A percentile compares a stretch with the other conserved stretches of the same genome.
phyloP scores from a whole-genome alignment of 768 basidiomycete genomes.

The Suillus americanus region DNA sequence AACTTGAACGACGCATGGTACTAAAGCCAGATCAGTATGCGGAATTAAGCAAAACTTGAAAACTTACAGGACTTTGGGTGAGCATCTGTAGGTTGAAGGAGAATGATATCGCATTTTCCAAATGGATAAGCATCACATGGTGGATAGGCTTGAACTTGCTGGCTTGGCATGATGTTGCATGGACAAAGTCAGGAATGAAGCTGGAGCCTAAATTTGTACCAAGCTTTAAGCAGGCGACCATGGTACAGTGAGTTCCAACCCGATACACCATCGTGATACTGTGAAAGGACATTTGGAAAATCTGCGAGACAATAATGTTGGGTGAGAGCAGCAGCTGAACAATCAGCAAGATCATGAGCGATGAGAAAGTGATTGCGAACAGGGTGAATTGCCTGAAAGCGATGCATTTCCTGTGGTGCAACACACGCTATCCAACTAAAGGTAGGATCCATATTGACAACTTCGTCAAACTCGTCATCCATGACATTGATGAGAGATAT shows the following conservation, averaged over 20 bases:
- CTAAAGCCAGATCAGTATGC: neutral
- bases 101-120: constrained; percentile 20
- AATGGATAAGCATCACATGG: constrained; percentile 11
- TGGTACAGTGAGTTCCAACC: constrained; percentile 27
- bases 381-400: no score
- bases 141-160: neutral
- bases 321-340: neutral
- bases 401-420: no score
- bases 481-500: no score
- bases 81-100: neutral
- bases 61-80: neutral
- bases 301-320: neutral
- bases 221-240: neutral
- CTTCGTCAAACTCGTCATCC: no score
- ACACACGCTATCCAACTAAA: no score
- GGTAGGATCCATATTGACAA: no score
- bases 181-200: neutral
- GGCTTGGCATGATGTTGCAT: neutral
- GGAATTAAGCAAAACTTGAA: neutral
- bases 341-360: neutral
- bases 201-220: neutral
- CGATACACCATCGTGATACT: constrained; percentile 24
- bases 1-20: constrained; percentile 14
- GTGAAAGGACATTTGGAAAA: neutral
- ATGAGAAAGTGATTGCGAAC: constrained; percentile 4